These are phyloP conservation scores for Hypoxylon subgilvum DNA, from an alignment of 495 filamentous ascomycete genomes.

Conservation along the genomic window DNA sequence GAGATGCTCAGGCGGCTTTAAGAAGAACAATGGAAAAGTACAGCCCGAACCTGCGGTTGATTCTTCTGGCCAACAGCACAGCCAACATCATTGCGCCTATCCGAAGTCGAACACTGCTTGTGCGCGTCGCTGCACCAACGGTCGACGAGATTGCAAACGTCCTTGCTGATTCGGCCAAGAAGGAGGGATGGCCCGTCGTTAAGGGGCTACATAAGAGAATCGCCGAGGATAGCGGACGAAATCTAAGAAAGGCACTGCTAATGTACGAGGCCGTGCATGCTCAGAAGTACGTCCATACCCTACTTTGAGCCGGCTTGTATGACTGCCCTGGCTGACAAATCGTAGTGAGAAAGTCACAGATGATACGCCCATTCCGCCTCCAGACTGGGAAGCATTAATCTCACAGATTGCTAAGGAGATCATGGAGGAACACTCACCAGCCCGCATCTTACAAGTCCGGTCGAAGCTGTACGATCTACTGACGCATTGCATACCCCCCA, in stretches of 20 bases:
- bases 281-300: constrained; percentile 72
- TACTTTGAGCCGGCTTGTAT: background rate
- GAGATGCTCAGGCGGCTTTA: constrained; percentile 94
- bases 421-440: constrained; percentile 85
- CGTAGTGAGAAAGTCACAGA: constrained; percentile 88
- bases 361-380: constrained; percentile 84
- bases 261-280: constrained; percentile 98
- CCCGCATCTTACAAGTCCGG: constrained; percentile 82
- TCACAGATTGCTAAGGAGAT: constrained; percentile 87
- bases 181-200: constrained; percentile 75
- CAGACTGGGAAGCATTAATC: constrained; percentile 95
- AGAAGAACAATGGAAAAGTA: constrained; percentile 99
- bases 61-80: constrained; percentile 90
- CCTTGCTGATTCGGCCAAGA: constrained; percentile 72
- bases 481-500: constrained; percentile 94
- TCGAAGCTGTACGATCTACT: constrained; percentile 93
- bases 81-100: constrained; percentile 98
- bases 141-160: constrained; percentile 82
- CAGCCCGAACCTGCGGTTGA: constrained; percentile 88
- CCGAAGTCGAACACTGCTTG: constrained; percentile 82
- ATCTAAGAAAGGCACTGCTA: constrained; percentile 83
- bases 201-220: constrained; percentile 78
- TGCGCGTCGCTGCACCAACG: constrained; percentile 89
- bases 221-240: constrained; percentile 89
- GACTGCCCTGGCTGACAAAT: constrained; percentile 18